Percentiles rank a stretch among this genome's conserved stretches.
These are phyloP conservation scores for Blumeriella jaapii DNA, from an alignment of 2,329 filamentous ascomycete genomes.

Conservation along the genomic window DNA sequence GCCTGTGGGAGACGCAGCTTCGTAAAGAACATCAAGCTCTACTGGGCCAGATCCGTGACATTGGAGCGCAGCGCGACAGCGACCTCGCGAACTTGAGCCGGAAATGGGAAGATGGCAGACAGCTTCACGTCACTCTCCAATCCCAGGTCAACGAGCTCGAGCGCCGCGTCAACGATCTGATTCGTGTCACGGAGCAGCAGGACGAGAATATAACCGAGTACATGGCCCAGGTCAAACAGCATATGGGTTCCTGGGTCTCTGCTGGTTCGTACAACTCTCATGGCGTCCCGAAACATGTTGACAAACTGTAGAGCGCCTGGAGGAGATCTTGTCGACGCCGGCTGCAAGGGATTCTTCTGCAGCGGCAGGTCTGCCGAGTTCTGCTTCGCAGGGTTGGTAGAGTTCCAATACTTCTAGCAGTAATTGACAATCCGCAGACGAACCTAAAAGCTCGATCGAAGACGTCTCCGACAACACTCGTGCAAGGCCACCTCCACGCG, in stretches of 20 bases:
- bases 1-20: slow-evolving; percentile 18
- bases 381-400: background rate
- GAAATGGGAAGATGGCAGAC: slow-evolving; percentile 7
- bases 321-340: background rate
- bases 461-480: background rate
- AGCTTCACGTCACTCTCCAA: slow-evolving; percentile 8
- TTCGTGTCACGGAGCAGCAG: slow-evolving; percentile 4
- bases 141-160: slow-evolving; percentile 8
- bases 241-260: background rate
- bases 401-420: background rate
- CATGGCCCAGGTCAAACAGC: background rate
- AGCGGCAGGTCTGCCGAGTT: background rate
- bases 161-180: background rate
- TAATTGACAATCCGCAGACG: no score
- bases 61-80: slow-evolving; percentile 3
- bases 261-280: slow-evolving; percentile 1
- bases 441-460: background rate
- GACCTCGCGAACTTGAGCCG: slow-evolving; percentile 4
- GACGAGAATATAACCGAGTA: background rate
- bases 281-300: background rate
- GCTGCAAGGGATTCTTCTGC: background rate
- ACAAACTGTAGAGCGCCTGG: background rate
- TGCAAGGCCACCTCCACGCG: background rate
- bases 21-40: slow-evolving; percentile 19
- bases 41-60: slow-evolving; percentile 11